Base-by-base conservation (phyloP, 2,329 filamentous ascomycete species). In the Elsinoe australis region DNA sequence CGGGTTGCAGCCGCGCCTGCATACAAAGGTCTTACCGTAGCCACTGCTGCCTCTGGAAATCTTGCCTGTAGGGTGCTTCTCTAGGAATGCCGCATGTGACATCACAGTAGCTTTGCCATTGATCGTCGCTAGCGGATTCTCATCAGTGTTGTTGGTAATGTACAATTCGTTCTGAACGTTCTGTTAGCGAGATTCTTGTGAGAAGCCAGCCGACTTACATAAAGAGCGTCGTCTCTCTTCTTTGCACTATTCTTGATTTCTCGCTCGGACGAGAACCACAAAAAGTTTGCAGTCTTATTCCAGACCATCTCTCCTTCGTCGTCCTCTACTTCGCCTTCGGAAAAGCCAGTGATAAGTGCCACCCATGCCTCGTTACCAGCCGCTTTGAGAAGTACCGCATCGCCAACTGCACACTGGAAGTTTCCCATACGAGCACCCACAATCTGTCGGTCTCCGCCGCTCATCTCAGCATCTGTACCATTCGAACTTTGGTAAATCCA, bases 261-360 rank as follows among this genome's bases (percentile, higher is more conserved):
- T 59, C 84, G 85, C 58, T 94, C 85, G 0, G 86, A 87, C 0
- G 86, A 88, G 62, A 98, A 95, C 92, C 92, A 98, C 75, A 95
- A 83, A 61, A 98, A 92, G 53, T 83, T 85, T 49, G 85, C 90
- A 19, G 82, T 80, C 71, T 87, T 95, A 53, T 73, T 71, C 17
- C 48, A 42, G 14, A 56, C 50, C 33, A 55, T 48, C 12, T 71
- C 64, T 34, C 60, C 60, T 44, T 84, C 78, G 3, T 80, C 82
- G 9, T 84, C 81, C 15, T 85, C 76, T 6, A 54, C 53, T 36
- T 84, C 81, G 24, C 82, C 78, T 36, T 90, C 81, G 31, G 82
- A 63, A 56, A 98, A 95, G 34, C 86, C 82, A 58, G 83, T 84
- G 46, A 95, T 83, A 53, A 98, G 80, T 26, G 87, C 92, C 2